Conservation (phyloP, 257 asterid genomes). For the Solanum chiquidenum region DNA sequence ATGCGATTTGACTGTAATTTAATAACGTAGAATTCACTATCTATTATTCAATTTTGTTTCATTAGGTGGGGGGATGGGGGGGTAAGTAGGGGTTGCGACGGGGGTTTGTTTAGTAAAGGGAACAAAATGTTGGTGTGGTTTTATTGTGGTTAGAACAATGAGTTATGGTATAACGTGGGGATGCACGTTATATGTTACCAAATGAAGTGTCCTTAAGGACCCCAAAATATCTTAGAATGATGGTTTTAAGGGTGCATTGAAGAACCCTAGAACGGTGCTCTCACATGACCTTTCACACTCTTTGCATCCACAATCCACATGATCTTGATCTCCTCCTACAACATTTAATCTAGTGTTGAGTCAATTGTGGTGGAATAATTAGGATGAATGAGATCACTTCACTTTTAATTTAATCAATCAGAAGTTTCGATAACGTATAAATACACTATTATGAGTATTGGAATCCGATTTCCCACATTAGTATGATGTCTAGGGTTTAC, state of each 20-base stretch:
- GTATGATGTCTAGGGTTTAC: background rate
- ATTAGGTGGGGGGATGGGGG: background rate
- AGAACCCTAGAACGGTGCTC: background rate
- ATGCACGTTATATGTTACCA: background rate
- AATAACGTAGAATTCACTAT: background rate
- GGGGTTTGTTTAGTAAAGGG: background rate
- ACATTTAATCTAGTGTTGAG: background rate
- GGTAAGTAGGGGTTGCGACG: background rate
- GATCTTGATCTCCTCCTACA: background rate
- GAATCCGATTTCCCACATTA: background rate
- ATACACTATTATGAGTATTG: background rate
- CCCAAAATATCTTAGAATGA: background rate
- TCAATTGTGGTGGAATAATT: background rate
- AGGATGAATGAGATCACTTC: background rate
- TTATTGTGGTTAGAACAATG: background rate
- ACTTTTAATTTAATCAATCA: background rate
- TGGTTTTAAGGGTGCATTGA: slow-evolving; percentile 3
- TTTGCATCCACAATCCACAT: background rate
- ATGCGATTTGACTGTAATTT: background rate
- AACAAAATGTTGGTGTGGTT: background rate
- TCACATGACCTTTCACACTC: slow-evolving; percentile 1
- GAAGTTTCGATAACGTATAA: background rate
- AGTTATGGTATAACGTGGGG: slow-evolving; percentile 3
- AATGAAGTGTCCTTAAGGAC: background rate
- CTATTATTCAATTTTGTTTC: background rate